A percentile compares a stretch with the other conserved stretches of the same genome.
These are phyloP conservation scores for Dinochytrium kinnereticum DNA, from an alignment of 371 early-diverging fungal genomes.

Conservation along the genomic window DNA sequence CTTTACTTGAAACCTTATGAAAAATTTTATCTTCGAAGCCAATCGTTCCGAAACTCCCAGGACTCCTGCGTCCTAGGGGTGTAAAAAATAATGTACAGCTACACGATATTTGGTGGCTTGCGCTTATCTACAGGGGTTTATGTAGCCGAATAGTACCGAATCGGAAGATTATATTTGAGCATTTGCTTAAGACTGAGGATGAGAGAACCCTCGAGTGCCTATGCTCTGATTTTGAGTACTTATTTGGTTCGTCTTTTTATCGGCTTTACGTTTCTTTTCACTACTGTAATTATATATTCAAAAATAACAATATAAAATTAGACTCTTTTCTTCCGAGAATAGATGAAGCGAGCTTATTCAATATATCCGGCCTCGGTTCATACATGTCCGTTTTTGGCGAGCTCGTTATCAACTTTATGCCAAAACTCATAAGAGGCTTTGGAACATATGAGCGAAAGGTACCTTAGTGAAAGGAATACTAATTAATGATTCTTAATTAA, in stretches of 20 bases:
- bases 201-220: background rate
- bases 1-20: background rate
- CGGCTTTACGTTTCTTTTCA: background rate
- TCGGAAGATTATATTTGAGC: slow-evolving; percentile 36
- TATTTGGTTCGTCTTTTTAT: background rate
- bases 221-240: background rate
- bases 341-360: slow-evolving; percentile 27
- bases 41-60: slow-evolving; percentile 27
- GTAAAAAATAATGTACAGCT: background rate
- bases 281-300: too few relatives aligned
- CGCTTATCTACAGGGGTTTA: slow-evolving; percentile 33
- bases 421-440: background rate
- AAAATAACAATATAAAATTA: background rate
- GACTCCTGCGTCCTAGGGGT: slow-evolving; percentile 3
- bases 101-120: slow-evolving; percentile 34
- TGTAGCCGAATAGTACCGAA: slow-evolving; percentile 28
- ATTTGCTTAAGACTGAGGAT: slow-evolving; percentile 18
- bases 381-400: slow-evolving; percentile 37
- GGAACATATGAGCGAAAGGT: background rate
- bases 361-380: slow-evolving; percentile 36
- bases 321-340: slow-evolving; percentile 21
- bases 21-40: slow-evolving; percentile 19
- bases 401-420: slow-evolving; percentile 22
- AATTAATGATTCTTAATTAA: background rate
- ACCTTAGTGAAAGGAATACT: background rate